Base-by-base conservation (phyloP, 305 asterid genomes). In the Euphrasia arctica region DNA sequence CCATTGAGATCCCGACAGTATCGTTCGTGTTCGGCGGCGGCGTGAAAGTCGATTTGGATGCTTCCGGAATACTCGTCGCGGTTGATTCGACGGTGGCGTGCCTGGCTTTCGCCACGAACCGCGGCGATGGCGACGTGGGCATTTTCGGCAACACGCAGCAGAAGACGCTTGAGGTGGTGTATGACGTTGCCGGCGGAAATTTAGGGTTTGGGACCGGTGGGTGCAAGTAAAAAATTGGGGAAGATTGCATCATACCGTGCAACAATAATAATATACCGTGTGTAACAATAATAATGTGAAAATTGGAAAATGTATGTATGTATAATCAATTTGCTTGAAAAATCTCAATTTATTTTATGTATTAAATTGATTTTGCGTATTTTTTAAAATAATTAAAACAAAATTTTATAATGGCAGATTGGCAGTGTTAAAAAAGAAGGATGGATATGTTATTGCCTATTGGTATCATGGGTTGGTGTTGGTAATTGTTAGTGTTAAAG, bases 101-200 rank as follows among this genome's bases (percentile, higher is more conserved):
- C 75, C 82, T 88, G 59, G 95, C 94, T 27, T 89, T 91, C 59
- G 89, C 92, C 1, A 85, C 77, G n/a, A 90, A 87, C 5, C 31
- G 64, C 0, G 88, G 55, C 27, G 79, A 68, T 2, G 13, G 41
- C 3, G 78, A 72, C 41, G 43, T 54, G 50, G 91, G 83, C 4
- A 85, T 91, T 57, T 77, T 77, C 0, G 98, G 98, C 1, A 91
- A 86, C 7, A 66, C 77, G 50, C 96, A 85, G 68, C 96, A 90
- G 72, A 76, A 72, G 75, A 80, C 86, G 2, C 57, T 84, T 13
- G 94, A 91, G 68, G 87, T 91, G 61, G 87, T 80, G 18, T 86
- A 91, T 49, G 96, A 91, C 73, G 90, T 88, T 47, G 87, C 82
- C 0, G 96, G 90, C 28, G 90, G 88, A 49, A 86, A 79, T 67